Evolutionary conservation across 768 basidiomycete species (phyloP).

Genomic region (Galerina sulciceps): DNA sequence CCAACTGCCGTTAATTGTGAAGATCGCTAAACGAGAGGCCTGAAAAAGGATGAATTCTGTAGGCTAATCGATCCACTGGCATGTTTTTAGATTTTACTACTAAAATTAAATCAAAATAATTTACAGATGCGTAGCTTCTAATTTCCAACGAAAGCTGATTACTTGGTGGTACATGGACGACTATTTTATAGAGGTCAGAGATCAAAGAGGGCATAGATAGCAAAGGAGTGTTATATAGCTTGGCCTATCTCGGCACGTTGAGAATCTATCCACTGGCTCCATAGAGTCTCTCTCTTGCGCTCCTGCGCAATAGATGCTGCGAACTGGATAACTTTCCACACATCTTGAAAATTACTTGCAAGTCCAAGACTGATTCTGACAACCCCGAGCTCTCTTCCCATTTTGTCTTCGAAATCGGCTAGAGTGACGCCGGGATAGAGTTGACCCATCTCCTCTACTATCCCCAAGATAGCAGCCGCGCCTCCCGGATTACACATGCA

Average conservation of each 20-base stretch:
- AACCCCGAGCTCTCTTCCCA: constrained; percentile 75
- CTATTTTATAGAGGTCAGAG: not conserved
- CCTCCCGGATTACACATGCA: constrained; percentile 92
- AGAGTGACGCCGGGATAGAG: constrained; percentile 65
- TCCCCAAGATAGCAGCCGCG: constrained; percentile 71
- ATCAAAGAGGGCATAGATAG: too few relatives aligned
- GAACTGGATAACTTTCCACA: constrained; percentile 60
- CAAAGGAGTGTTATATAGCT: constrained; percentile 20
- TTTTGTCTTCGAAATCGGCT: constrained; percentile 59
- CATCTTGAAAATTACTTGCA: constrained; percentile 78
- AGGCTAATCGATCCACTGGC: too few relatives aligned
- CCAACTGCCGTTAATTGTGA: constrained; percentile 43
- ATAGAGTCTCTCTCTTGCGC: constrained; percentile 21
- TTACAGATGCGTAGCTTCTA: not conserved
- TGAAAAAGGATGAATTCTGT: not conserved
- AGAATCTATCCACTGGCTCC: constrained; percentile 36
- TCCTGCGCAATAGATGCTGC: constrained; percentile 47
- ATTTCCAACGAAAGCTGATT: not conserved
- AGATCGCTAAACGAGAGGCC: constrained; percentile 32
- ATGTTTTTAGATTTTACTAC: too few relatives aligned
- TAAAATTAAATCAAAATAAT: too few relatives aligned
- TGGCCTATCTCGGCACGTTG: constrained; percentile 18
- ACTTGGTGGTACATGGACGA: constrained; percentile 5
- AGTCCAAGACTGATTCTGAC: constrained; percentile 80
- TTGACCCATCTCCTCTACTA: constrained; percentile 64